phyloP scores from a whole-genome alignment of 2,329 filamentous ascomycete genomes.

The Hymenoscyphus fructigenus region DNA sequence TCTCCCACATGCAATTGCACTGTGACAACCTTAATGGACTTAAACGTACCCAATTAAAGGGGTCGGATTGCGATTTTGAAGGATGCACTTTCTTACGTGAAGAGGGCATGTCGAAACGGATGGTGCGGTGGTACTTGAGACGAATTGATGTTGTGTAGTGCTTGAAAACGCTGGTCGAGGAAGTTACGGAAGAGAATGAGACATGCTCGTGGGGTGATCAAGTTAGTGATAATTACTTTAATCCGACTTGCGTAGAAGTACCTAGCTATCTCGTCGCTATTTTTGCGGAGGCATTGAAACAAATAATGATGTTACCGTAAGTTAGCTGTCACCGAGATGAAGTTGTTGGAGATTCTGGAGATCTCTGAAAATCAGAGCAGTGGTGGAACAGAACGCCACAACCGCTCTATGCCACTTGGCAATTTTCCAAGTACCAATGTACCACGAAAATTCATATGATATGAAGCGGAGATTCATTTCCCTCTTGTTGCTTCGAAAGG shows the following conservation, averaged over 20 bases:
- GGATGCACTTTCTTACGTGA: not conserved
- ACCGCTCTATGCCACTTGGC: no score
- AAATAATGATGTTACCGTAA: no score
- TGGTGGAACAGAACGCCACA: no score
- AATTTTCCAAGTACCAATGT: no score
- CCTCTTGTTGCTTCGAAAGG: no score
- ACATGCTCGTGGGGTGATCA: not conserved
- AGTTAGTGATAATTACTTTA: no score
- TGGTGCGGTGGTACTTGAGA: not conserved
- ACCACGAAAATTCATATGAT: no score
- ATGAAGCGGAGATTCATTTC: no score
- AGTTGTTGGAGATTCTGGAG: no score
- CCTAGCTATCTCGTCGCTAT: not conserved
- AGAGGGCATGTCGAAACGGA: not conserved
- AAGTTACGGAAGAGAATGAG: not conserved
- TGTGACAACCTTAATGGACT: not conserved
- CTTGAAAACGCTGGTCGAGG: not conserved
- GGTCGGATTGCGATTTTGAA: not conserved
- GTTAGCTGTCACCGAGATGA: no score
- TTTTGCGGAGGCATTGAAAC: no score
- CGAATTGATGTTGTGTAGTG: not conserved
- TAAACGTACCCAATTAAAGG: not conserved
- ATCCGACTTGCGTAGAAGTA: not conserved
- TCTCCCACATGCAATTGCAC: not conserved
- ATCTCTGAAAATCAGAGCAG: no score